A percentile compares a stretch with the other conserved stretches of the same genome.
Conservation (phyloP, 1,284 basidiomycete species). For the Fomitopsis palustris region DNA sequence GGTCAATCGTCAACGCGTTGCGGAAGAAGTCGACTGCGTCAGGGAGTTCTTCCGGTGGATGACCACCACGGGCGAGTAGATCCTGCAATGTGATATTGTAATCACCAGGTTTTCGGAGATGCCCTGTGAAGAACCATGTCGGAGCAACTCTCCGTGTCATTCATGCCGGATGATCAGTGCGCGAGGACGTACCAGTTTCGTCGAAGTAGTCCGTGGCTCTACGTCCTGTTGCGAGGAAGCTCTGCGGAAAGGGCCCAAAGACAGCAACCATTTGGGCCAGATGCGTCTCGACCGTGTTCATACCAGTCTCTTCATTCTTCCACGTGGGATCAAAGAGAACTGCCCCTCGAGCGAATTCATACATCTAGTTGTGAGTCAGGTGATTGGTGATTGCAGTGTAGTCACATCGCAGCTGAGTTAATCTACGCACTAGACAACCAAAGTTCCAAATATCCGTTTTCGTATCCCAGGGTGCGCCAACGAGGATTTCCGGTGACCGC, state of each 20-base stretch:
- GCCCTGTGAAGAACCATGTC: neutral
- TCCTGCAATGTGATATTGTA: slow-evolving; percentile 4
- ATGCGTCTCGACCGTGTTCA: slow-evolving; percentile 7
- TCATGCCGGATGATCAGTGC: neutral
- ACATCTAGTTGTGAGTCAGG: slow-evolving; percentile 2
- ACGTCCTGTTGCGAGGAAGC: neutral
- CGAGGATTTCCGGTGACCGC: slow-evolving; percentile 17
- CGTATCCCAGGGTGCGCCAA: slow-evolving; percentile 12
- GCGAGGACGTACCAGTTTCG: neutral
- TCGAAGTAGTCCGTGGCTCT: slow-evolving; percentile 1
- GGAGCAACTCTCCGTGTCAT: neutral
- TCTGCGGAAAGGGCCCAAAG: slow-evolving; percentile 6
- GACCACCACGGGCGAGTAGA: neutral
- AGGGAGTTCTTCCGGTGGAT: neutral
- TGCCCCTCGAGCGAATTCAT: slow-evolving; percentile 6
- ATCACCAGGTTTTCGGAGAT: neutral
- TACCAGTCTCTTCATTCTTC: slow-evolving; percentile 4
- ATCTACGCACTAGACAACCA: slow-evolving; percentile 8
- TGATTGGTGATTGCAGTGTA: neutral
- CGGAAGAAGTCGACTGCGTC: slow-evolving; percentile 4
- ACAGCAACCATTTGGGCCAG: slow-evolving; percentile 9
- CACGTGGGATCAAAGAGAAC: slow-evolving; percentile 9
- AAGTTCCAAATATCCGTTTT: slow-evolving; percentile 19
- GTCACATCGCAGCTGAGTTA: too few species aligned
- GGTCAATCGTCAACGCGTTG: slow-evolving; percentile 9